A percentile compares a stretch with the other conserved stretches of the same genome.
Conservation (phyloP, 768 basidiomycete genomes). For the Saitozyma sp. region DNA sequence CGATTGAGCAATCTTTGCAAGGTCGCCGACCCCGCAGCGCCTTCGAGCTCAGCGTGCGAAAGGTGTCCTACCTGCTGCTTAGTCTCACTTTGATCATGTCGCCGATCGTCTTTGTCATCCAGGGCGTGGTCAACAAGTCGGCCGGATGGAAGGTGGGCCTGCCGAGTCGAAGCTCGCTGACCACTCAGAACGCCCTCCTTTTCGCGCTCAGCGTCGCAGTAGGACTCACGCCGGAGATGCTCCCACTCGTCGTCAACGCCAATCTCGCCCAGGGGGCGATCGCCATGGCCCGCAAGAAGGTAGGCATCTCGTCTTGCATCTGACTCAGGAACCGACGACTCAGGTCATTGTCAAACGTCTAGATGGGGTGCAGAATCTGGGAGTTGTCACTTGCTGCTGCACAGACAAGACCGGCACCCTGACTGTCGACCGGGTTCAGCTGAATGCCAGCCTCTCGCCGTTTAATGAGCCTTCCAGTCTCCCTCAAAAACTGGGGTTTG, state of each 20-base stretch:
- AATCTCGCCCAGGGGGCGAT: not conserved
- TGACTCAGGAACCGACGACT: too few species aligned
- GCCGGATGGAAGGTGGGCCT: not conserved
- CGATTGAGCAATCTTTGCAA: not conserved
- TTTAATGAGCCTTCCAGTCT: not conserved
- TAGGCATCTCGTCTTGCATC: not conserved
- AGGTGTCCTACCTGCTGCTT: not conserved
- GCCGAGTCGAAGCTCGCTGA: not conserved
- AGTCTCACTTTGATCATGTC: not conserved
- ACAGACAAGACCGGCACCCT: not conserved
- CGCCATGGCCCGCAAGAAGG: slow-evolving; percentile 5
- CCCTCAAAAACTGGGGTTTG: not conserved
- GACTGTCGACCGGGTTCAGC: not conserved
- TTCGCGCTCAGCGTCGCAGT: not conserved
- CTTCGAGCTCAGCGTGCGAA: not conserved
- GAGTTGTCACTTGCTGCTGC: not conserved
- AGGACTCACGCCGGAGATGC: not conserved
- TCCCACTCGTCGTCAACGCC: not conserved
- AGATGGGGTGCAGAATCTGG: not conserved
- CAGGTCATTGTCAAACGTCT: not conserved
- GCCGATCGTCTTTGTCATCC: not conserved
- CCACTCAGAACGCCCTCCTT: not conserved
- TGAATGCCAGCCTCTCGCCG: not conserved
- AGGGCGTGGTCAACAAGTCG: not conserved
- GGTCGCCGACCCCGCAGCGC: not conserved